A percentile compares a stretch with the other conserved stretches of the same genome.
These are phyloP conservation scores for Chlamydomonas asymmetrica DNA, from an alignment of 139 green algal genomes.

Conservation along the genomic window DNA sequence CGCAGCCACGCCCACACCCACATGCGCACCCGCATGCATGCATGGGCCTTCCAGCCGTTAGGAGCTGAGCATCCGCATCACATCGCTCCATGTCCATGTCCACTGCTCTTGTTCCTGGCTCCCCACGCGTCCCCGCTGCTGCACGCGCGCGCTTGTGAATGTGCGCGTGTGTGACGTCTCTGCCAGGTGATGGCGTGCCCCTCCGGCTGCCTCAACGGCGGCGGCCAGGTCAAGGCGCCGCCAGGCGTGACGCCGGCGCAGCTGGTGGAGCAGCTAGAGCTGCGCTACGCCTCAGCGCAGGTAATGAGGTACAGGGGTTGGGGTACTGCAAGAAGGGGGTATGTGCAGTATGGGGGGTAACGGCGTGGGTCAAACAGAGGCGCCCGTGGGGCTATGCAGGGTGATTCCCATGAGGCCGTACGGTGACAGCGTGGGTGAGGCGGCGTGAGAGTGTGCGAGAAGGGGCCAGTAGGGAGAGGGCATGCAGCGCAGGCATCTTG, in stretches of 20 bases:
- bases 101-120: too few relatives aligned
- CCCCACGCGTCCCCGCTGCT: too few relatives aligned
- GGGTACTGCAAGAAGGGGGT: neutral
- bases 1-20: too few relatives aligned
- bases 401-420: neutral
- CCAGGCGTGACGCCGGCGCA: constrained; percentile 43
- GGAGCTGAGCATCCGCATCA: too few relatives aligned
- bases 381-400: neutral
- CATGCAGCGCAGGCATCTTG: too few relatives aligned
- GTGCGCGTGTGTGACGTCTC: too few relatives aligned
- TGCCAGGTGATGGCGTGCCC: constrained; percentile 96
- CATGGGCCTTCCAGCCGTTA: too few relatives aligned
- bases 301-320: constrained; percentile 15
- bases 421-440: neutral
- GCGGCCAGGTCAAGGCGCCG: constrained; percentile 79
- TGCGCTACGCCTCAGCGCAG: constrained; percentile 61
- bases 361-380: too few relatives aligned
- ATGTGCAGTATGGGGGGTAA: neutral
- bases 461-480: neutral
- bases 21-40: too few relatives aligned
- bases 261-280: constrained; percentile 49
- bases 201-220: constrained; percentile 91
- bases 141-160: too few relatives aligned
- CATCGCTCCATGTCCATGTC: too few relatives aligned
- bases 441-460: neutral